A percentile compares a stretch with the other conserved stretches of the same genome.
Conservation (phyloP, 257 asterid genomes). For the Solanum paucissectum region DNA sequence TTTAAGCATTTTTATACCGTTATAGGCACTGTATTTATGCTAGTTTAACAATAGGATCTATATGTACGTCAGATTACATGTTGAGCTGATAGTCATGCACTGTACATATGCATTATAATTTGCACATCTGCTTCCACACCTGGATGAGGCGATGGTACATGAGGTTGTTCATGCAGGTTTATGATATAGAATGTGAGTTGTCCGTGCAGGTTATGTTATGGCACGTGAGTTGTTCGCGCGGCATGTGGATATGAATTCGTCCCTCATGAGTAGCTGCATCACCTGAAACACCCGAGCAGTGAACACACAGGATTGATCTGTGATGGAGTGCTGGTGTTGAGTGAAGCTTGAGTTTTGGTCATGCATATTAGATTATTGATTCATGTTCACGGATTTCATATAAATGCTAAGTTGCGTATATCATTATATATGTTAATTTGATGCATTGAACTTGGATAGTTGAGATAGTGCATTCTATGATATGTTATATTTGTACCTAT, state of each 20-base stretch:
- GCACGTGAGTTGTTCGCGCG: background rate
- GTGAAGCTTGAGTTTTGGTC: background rate
- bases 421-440: background rate
- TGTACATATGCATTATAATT: background rate
- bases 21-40: background rate
- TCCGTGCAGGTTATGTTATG: background rate
- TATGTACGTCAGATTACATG: background rate
- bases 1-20: background rate
- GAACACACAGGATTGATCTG: background rate
- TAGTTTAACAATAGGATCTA: background rate
- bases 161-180: background rate
- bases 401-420: background rate
- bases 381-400: background rate
- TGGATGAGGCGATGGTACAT: background rate
- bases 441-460: background rate
- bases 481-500: background rate
- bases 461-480: background rate
- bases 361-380: background rate
- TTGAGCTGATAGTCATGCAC: background rate
- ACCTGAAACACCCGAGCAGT: background rate
- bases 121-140: background rate
- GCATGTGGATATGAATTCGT: background rate
- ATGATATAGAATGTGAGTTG: background rate
- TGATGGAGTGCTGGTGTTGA: background rate
- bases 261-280: background rate